Evolutionary conservation across 2,329 filamentous ascomycete species (phyloP), one percentile per base, ranked within the genome.

Genomic region (Neofusicoccum cordaticola): DNA sequence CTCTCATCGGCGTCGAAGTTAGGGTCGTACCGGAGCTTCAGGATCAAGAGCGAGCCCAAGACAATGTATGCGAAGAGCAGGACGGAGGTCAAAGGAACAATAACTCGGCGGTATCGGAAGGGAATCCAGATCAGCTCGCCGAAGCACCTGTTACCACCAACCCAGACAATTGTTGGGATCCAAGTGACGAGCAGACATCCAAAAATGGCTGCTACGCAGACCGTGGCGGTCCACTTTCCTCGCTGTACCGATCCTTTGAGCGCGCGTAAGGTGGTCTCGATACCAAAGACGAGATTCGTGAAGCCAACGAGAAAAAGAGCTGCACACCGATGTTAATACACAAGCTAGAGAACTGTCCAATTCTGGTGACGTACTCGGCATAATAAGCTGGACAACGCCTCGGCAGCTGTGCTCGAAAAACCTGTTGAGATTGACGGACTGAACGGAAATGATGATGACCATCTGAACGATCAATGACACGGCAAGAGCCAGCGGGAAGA

Each of bases 91-190:
- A 89, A 71, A 9, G 79, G 80, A 63, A 90, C 84, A 4, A 84
- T 82, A 13, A 82, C 72, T n/a, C 86, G 82, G 19, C 52, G 62
- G 76, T 87, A 91, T 68, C 80, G 81, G 63, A 84, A 81, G 47
- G 90, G 79, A 67, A 89, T 89, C 86, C 86, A 90, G 68, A 90
- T 86, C 7, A 91, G 79, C 5, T 86, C 87, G 27, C 86, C 87
- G 69, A 90, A 87, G 76, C 89, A 91, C 61, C 83, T 81, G 67
- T 88, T 83, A 5, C 82, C 81, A 48, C 88, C 83, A 4, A 79
- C 81, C 67, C 83, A 77, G 57, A 85, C 79, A 63, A 84, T 78
- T 15, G 87, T 86, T 31, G 88, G 83, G 42, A 88, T 77, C 75
- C 87, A 88, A 19, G 84, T 86, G 42, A 77, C 74, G 39, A 90